phyloP scores from a whole-genome alignment of 768 basidiomycete species.

The Tulasnella sp. region DNA sequence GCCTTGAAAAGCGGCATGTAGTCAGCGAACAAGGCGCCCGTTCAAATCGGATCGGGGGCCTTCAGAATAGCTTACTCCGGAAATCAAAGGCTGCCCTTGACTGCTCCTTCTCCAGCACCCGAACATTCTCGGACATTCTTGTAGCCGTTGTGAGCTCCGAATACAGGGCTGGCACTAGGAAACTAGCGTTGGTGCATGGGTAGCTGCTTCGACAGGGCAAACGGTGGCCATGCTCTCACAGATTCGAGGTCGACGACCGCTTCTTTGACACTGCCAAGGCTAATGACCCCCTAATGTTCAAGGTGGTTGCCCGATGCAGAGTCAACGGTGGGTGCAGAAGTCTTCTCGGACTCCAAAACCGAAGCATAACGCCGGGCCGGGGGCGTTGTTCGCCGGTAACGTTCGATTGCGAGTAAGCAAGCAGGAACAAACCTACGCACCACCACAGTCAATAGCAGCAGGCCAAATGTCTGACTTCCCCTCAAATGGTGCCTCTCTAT shows the following conservation, averaged over 20 bases:
- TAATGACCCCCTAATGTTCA: neutral
- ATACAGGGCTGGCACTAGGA: neutral
- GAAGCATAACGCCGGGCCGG: constrained; percentile 8
- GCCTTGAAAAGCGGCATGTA: neutral
- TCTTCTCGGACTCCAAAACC: neutral
- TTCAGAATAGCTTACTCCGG: constrained; percentile 32
- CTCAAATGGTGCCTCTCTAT: neutral
- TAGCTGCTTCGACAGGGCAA: neutral
- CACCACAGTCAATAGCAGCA: neutral
- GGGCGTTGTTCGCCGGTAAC: neutral
- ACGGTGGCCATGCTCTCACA: neutral
- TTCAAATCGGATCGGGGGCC: neutral
- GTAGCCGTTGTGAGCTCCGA: constrained; percentile 25
- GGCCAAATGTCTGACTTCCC: neutral
- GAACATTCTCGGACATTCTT: constrained; percentile 10
- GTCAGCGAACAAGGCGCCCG: neutral
- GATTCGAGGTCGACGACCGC: neutral
- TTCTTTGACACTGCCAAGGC: constrained; percentile 10
- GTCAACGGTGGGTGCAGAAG: neutral
- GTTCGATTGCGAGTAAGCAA: neutral
- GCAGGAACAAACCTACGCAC: neutral
- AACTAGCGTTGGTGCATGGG: constrained; percentile 1
- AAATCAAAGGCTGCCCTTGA: constrained; percentile 29
- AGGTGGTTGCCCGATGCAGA: constrained; percentile 11
- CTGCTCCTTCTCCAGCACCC: constrained; percentile 4